Evolutionary conservation across 2,329 filamentous ascomycete species (phyloP).

Genomic region (Metarhizium rileyi): DNA sequence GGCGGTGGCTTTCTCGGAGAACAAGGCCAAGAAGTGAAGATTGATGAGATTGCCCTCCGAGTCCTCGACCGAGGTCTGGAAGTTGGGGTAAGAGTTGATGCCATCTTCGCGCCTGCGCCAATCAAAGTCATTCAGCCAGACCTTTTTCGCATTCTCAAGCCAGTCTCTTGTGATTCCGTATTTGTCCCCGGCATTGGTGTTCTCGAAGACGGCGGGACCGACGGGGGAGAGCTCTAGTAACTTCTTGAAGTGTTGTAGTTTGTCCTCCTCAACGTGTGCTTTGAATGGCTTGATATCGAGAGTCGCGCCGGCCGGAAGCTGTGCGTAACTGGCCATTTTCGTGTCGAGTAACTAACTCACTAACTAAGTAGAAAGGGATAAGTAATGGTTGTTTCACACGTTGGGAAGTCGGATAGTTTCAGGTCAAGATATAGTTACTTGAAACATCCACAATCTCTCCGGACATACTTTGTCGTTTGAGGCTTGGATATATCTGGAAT

Average conservation of each 20-base stretch:
- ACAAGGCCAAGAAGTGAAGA: constrained; percentile 45
- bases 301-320: constrained; percentile 1
- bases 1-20: constrained; percentile 39
- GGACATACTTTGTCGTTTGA: too few relatives aligned
- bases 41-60: constrained; percentile 22
- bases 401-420: too few relatives aligned
- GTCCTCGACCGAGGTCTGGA: constrained; percentile 29
- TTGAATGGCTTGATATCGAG: constrained; percentile 24
- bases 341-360: too few relatives aligned
- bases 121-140: constrained; percentile 35
- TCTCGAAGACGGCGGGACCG: constrained; percentile 38
- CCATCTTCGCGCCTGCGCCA: constrained; percentile 28
- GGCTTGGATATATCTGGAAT: too few relatives aligned
- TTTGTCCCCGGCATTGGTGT: constrained; percentile 27
- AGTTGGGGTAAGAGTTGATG: constrained; percentile 41
- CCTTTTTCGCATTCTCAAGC: constrained; percentile 29
- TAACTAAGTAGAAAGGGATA: too few relatives aligned
- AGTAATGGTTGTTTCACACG: too few relatives aligned
- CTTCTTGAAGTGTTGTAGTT: constrained; percentile 34
- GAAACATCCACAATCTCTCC: not conserved
- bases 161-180: constrained; percentile 29
- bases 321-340: constrained; percentile 6
- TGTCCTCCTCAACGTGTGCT: constrained; percentile 29
- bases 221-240: constrained; percentile 38
- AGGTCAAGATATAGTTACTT: too few relatives aligned